Percentiles rank a stretch among this genome's conserved stretches.
Conservation (phyloP, 2,329 filamentous ascomycete genomes). For the Fusarium sp. region DNA sequence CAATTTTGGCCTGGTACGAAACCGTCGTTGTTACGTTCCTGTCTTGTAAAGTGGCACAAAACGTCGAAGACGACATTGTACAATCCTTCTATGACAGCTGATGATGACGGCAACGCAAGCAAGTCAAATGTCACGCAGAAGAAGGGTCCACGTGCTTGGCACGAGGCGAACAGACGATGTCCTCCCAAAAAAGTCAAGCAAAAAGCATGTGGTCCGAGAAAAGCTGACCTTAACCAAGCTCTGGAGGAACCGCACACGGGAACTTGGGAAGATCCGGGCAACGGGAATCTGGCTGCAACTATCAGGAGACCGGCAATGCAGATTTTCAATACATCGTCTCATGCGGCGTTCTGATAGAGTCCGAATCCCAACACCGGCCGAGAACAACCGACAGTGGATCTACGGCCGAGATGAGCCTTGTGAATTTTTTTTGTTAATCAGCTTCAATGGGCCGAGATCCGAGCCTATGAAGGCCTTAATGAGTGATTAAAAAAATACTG, state of each 20-base stretch:
- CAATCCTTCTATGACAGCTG: not conserved
- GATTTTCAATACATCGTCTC: constrained; percentile 33
- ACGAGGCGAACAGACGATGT: constrained; percentile 15
- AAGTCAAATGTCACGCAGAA: constrained; percentile 29
- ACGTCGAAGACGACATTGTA: not conserved
- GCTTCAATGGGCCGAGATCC: constrained; percentile 9
- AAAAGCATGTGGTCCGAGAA: constrained; percentile 3
- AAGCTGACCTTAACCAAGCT: constrained; percentile 4
- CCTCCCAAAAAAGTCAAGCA: not conserved
- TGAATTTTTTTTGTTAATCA: not conserved
- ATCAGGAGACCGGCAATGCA: constrained; percentile 33
- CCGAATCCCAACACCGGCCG: constrained; percentile 39
- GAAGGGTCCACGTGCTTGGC: constrained; percentile 21
- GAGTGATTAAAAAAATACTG: constrained; percentile 24
- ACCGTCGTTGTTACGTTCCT: not conserved
- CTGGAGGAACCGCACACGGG: constrained; percentile 3
- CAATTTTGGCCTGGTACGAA: constrained; percentile 7
- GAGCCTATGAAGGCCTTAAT: not conserved
- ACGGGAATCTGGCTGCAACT: constrained; percentile 12
- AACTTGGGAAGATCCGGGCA: constrained; percentile 29
- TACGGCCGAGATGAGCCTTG: constrained; percentile 7
- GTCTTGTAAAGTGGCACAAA: constrained; percentile 1
- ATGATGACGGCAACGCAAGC: not conserved
- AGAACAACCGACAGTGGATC: constrained; percentile 42
- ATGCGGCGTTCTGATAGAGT: constrained; percentile 27